Evolutionary conservation across 345 rosid species (phyloP).

Genomic region (Lepidium aucheri): DNA sequence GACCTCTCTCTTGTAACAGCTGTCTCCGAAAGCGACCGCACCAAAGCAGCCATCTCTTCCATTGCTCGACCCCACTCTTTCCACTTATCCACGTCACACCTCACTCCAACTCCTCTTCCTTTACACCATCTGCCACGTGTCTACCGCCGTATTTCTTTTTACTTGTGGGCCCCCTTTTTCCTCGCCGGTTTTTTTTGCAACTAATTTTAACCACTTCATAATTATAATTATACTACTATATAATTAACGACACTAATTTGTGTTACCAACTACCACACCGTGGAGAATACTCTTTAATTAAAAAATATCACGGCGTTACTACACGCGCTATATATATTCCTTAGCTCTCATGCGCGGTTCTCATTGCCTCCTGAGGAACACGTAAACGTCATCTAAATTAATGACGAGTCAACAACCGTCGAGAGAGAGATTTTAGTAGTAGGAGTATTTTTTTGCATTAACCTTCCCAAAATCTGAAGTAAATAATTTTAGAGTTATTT

Average conservation of each 20-base stretch:
- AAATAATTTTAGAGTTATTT: not conserved
- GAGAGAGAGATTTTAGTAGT: no score
- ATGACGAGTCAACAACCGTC: conserved; percentile 14
- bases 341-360: not conserved
- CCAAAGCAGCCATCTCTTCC: conserved; percentile 11
- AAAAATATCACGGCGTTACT: conserved; percentile 1
- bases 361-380: not conserved
- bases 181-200: conserved; percentile 14
- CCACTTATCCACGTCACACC: conserved; percentile 17
- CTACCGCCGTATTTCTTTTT: not conserved
- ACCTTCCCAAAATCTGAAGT: not conserved
- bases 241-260: not conserved
- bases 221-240: not conserved
- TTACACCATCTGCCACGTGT: conserved; percentile 8
- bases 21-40: conserved; percentile 24
- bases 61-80: not conserved
- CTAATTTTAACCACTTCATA: not conserved
- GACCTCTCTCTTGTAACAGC: conserved; percentile 15
- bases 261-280: conserved; percentile 5
- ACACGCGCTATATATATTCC: not conserved
- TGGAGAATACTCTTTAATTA: not conserved
- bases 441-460: not conserved
- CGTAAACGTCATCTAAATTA: not conserved
- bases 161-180: not conserved
- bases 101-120: not conserved